Evolutionary conservation across 179 eudicot genomes (phyloP).

Genomic region (Pouteria campechiana): DNA sequence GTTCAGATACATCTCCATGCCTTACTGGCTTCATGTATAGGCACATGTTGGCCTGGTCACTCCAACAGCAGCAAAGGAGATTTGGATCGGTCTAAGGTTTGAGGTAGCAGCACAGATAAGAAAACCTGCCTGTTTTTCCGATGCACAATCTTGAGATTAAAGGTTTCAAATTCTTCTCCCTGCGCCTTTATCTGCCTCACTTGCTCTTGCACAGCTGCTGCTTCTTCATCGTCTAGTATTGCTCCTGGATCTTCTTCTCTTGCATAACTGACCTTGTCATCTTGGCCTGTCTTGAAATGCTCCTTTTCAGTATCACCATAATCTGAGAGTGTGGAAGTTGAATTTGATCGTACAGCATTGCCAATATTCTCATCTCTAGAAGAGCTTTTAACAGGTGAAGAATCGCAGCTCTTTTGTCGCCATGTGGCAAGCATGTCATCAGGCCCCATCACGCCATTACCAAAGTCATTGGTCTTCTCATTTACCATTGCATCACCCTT

Average conservation of each 20-base stretch:
- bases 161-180: constrained; percentile 79
- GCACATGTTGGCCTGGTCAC: too few species aligned
- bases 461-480: neutral
- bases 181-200: constrained; percentile 95
- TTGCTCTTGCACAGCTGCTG: constrained; percentile 97
- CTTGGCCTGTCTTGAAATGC: constrained; percentile 1
- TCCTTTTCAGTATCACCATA: constrained; percentile 3
- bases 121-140: constrained; percentile 52
- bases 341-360: constrained; percentile 2
- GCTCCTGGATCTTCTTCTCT: constrained; percentile 67
- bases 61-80: too few species aligned
- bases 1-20: neutral
- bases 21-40: too few species aligned
- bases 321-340: constrained; percentile 8
- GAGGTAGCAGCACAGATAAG: neutral
- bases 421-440: constrained; percentile 3
- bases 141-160: constrained; percentile 56
- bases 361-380: constrained; percentile 5
- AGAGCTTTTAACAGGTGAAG: constrained; percentile 7
- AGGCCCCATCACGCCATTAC: neutral
- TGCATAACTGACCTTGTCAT: too few species aligned
- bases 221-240: constrained; percentile 90
- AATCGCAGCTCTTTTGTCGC: constrained; percentile 2
- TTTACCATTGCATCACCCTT: neutral
- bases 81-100: too few species aligned